A percentile compares a stretch with the other conserved stretches of the same genome.
These are phyloP conservation scores for Diaporthe vexans DNA, from an alignment of 2,329 filamentous ascomycete genomes.

Conservation along the genomic window DNA sequence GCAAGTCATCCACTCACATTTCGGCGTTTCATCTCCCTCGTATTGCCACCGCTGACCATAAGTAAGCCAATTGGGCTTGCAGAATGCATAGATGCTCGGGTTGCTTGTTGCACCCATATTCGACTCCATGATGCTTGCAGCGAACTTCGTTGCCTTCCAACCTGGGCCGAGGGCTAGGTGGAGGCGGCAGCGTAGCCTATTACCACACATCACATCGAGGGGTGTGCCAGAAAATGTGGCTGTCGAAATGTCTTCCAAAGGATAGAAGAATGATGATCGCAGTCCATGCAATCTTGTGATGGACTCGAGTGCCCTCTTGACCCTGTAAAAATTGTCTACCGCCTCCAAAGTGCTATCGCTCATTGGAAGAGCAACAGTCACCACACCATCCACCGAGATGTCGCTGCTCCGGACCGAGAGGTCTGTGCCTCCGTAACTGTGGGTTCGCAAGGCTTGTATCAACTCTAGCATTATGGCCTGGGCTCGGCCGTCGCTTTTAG, in stretches of 20 bases:
- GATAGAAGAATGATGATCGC: neutral
- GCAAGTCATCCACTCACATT: constrained; percentile 10
- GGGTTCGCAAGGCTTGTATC: neutral
- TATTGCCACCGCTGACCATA: neutral
- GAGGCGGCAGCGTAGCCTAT: neutral
- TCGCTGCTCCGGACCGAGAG: neutral
- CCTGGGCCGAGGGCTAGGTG: neutral
- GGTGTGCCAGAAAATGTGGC: neutral
- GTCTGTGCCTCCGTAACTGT: neutral
- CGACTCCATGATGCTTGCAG: neutral
- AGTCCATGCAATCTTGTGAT: neutral
- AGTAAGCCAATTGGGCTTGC: neutral
- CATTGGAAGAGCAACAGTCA: neutral
- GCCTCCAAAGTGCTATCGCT: neutral
- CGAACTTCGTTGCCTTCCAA: neutral
- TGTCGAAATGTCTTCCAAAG: neutral
- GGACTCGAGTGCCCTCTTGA: neutral
- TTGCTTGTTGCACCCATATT: neutral
- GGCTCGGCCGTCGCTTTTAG: neutral
- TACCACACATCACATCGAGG: neutral
- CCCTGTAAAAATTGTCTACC: neutral
- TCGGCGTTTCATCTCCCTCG: neutral
- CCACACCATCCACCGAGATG: neutral
- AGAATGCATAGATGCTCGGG: neutral
- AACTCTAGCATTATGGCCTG: neutral